phyloP scores from a whole-genome alignment of 345 rosid genomes.

The Gossypium rotundifolium region DNA sequence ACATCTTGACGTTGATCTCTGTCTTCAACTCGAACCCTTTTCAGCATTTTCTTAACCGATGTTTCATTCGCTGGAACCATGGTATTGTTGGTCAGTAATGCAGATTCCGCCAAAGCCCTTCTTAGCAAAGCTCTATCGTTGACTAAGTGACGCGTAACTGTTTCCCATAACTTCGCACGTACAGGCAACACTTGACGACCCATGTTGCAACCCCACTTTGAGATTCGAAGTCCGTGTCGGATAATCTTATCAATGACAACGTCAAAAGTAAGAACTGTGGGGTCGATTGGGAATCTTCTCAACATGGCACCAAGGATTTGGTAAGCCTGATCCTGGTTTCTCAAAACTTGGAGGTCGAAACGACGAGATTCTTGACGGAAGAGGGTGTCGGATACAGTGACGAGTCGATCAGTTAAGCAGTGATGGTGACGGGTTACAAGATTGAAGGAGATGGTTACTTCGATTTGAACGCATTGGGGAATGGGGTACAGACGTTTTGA shows the following conservation, averaged over 20 bases:
- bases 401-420: neutral
- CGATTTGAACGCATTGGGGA: neutral
- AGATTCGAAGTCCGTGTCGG: neutral
- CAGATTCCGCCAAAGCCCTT: neutral
- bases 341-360: neutral
- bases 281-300: neutral
- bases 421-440: neutral
- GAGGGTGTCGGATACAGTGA: neutral
- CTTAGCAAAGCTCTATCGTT: neutral
- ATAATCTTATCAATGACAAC: neutral
- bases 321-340: neutral
- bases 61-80: neutral
- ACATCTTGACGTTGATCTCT: neutral
- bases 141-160: neutral
- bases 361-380: neutral
- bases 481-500: neutral
- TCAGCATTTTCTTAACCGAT: neutral
- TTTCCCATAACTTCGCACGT: neutral
- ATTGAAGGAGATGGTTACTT: neutral
- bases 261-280: neutral
- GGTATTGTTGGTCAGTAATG: neutral
- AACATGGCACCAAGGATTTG: neutral
- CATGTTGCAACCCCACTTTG: neutral
- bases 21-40: neutral
- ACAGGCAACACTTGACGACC: neutral